These are phyloP conservation scores for Torulaspora globosa DNA, from an alignment of 1,139 yeast genomes.

Conservation along the genomic window DNA sequence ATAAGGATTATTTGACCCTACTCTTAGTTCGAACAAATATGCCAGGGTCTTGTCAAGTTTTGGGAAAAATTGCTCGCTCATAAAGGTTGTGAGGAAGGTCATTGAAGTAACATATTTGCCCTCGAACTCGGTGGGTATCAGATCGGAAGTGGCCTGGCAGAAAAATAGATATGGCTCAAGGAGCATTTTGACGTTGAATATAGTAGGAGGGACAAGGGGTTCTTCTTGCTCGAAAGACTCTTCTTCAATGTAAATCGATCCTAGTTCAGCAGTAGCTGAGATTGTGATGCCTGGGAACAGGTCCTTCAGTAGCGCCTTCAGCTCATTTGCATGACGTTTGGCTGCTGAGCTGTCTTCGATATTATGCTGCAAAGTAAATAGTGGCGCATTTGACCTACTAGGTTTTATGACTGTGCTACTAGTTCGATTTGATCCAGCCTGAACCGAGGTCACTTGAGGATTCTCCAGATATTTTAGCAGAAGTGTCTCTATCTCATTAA, in stretches of 20 bases:
- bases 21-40: constrained; percentile 39
- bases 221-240: constrained; percentile 57
- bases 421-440: constrained; percentile 8
- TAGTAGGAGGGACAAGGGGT: constrained; percentile 65
- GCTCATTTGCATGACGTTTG: constrained; percentile 42
- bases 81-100: constrained; percentile 57
- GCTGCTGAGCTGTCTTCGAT: constrained; percentile 34
- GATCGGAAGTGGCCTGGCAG: constrained; percentile 46
- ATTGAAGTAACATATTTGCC: constrained; percentile 36
- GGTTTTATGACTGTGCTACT: constrained; percentile 16
- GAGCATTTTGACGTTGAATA: constrained; percentile 78
- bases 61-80: constrained; percentile 62
- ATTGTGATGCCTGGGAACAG: constrained; percentile 59
- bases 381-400: constrained; percentile 31
- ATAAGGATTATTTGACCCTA: constrained; percentile 37
- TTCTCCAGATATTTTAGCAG: constrained; percentile 25
- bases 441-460: constrained; percentile 13
- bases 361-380: constrained; percentile 41
- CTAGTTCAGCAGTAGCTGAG: constrained; percentile 35
- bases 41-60: constrained; percentile 57
- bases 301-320: constrained; percentile 48
- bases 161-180: constrained; percentile 50
- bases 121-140: constrained; percentile 35
- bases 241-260: constrained; percentile 55
- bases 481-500: constrained; percentile 54